Conservation (phyloP, 1,284 basidiomycete species). For the Boletus putidus region DNA sequence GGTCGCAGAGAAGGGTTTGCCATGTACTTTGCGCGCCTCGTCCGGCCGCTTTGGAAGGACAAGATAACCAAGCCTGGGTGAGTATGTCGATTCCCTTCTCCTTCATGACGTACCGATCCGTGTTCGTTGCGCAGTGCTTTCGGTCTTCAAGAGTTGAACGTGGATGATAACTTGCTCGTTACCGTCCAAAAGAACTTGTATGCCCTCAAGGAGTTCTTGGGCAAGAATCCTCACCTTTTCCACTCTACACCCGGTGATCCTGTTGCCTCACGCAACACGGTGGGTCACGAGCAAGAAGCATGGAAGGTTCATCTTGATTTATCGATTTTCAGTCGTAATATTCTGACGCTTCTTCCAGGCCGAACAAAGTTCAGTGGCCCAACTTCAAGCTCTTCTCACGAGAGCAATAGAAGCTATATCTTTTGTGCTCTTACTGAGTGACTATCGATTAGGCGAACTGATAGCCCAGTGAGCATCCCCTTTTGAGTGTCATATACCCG, state of each 20-base stretch:
- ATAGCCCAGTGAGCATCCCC: slow-evolving; percentile 64
- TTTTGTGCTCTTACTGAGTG: slow-evolving; percentile 88
- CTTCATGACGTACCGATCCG: not conserved
- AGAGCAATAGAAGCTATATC: slow-evolving; percentile 90
- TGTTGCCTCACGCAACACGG: slow-evolving; percentile 51
- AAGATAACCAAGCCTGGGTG: slow-evolving; percentile 69
- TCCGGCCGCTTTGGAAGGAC: slow-evolving; percentile 86
- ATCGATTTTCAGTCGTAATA: not conserved
- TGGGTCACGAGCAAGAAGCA: slow-evolving; percentile 71
- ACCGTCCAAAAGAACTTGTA: slow-evolving; percentile 78
- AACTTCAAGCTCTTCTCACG: slow-evolving; percentile 71
- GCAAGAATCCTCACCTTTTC: slow-evolving; percentile 77
- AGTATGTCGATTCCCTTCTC: slow-evolving; percentile 17
- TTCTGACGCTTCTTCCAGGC: slow-evolving; percentile 46
- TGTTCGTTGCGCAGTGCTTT: slow-evolving; percentile 38
- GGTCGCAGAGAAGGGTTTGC: slow-evolving; percentile 89
- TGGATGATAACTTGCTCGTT: slow-evolving; percentile 64
- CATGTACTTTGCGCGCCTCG: slow-evolving; percentile 81
- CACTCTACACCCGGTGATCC: slow-evolving; percentile 71
- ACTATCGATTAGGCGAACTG: slow-evolving; percentile 88
- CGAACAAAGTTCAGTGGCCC: slow-evolving; percentile 78
- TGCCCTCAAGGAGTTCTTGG: slow-evolving; percentile 73
- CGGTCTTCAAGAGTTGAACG: slow-evolving; percentile 54
- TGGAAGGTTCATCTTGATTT: slow-evolving; percentile 61
- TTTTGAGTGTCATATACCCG: slow-evolving; percentile 5